phyloP scores from a whole-genome alignment of 73 alveolate genomes.

The Strombidium stylifer region DNA sequence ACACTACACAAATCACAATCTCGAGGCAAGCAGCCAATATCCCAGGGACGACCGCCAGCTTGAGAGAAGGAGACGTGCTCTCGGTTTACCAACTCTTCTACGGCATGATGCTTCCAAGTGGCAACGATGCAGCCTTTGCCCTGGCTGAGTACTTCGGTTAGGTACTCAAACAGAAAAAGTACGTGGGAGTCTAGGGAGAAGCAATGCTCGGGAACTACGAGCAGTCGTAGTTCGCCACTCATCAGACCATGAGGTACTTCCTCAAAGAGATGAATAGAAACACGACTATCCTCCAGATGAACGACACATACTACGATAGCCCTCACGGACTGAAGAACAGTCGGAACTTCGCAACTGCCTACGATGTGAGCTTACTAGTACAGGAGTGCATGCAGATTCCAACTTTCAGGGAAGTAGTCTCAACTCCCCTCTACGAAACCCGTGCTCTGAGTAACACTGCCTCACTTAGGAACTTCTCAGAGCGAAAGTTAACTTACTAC shows the following conservation, averaged over 20 bases:
- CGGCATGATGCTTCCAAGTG: constrained; percentile 62
- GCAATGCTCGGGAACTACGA: neutral
- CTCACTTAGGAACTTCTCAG: constrained; percentile 39
- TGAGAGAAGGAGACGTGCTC: constrained; percentile 47
- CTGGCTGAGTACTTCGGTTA: constrained; percentile 56
- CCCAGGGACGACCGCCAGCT: constrained; percentile 53
- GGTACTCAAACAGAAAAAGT: constrained; percentile 15
- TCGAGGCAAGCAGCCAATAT: constrained; percentile 24
- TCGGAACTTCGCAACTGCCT: constrained; percentile 47
- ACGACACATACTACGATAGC: constrained; percentile 25
- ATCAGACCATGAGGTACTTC: constrained; percentile 8
- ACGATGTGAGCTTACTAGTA: constrained; percentile 42
- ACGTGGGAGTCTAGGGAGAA: neutral
- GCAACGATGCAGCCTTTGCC: constrained; percentile 60
- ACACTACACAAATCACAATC: constrained; percentile 14
- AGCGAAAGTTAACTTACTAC: constrained; percentile 7
- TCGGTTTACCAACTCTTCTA: constrained; percentile 34
- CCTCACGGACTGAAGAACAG: constrained; percentile 63
- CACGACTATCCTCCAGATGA: constrained; percentile 22
- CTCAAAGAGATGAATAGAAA: constrained; percentile 42
- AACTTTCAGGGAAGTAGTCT: constrained; percentile 18
- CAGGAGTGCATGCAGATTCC: constrained; percentile 40
- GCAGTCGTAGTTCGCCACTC: neutral
- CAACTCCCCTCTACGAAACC: neutral
- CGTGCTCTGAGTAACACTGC: neutral